These are phyloP conservation scores for Thozetella sp. DNA, from an alignment of 495 filamentous ascomycete species.

Conservation along the genomic window DNA sequence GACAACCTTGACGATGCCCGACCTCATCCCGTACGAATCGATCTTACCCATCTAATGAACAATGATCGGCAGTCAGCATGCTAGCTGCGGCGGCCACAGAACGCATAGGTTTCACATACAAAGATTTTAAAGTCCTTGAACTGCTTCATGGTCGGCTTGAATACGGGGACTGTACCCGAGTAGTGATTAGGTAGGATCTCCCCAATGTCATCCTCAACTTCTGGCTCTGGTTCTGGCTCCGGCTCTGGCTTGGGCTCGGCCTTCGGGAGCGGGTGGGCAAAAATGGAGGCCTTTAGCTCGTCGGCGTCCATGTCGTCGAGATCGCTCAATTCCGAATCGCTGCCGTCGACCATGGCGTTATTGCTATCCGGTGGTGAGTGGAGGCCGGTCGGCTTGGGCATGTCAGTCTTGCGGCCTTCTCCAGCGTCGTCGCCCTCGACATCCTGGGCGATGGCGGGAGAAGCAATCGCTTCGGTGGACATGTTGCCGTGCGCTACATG, in stretches of 20 bases:
- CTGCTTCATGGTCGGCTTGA: constrained; percentile 93
- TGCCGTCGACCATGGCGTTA: constrained; percentile 46
- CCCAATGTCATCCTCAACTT: constrained; percentile 64
- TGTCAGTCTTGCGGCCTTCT: constrained; percentile 11
- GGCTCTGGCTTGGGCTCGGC: constrained; percentile 4
- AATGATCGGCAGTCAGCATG: constrained; percentile 4
- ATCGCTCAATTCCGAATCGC: constrained; percentile 60
- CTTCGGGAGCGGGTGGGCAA: constrained; percentile 9
- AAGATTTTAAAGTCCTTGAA: constrained; percentile 90
- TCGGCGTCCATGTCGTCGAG: constrained; percentile 46
- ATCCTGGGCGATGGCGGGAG: constrained; percentile 16
- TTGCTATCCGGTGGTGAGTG: constrained; percentile 55
- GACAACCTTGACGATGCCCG: constrained; percentile 93
- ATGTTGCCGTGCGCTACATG: constrained; percentile 38
- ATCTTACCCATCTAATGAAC: constrained; percentile 74
- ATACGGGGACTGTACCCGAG: constrained; percentile 90
- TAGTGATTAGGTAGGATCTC: constrained; percentile 83
- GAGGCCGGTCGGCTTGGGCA: constrained; percentile 38
- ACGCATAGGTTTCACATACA: constrained; percentile 35
- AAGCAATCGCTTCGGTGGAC: constrained; percentile 40
- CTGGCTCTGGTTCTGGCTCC: constrained; percentile 1
- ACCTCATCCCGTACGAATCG: constrained; percentile 94
- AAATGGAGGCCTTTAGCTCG: constrained; percentile 22
- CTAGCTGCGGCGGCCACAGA: constrained; percentile 1
- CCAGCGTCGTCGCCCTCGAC: constrained; percentile 4